Percentiles rank a stretch among this genome's conserved stretches.
These are phyloP conservation scores for Chlorencoelia australis DNA, from an alignment of 2,329 filamentous ascomycete species.

Conservation along the genomic window DNA sequence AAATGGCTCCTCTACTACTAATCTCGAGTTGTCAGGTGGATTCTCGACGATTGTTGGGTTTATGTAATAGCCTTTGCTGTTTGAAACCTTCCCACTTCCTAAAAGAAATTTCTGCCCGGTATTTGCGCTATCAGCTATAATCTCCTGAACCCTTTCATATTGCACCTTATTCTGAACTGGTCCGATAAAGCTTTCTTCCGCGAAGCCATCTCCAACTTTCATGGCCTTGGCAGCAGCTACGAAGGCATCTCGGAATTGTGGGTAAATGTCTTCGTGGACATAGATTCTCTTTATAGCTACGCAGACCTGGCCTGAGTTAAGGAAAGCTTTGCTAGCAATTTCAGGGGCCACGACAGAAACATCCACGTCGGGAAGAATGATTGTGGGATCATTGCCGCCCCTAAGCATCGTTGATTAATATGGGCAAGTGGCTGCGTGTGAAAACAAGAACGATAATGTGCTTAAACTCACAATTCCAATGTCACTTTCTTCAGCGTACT, in stretches of 20 bases:
- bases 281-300: conserved; percentile 65
- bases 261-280: conserved; percentile 49
- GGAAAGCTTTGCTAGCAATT: conserved; percentile 47
- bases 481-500: conserved; percentile 34
- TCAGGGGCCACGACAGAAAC: conserved; percentile 36
- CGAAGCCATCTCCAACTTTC: conserved; percentile 51
- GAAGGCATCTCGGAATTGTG: conserved; percentile 48
- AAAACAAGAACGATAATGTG: conserved; percentile 35
- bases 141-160: conserved; percentile 15
- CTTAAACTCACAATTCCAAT: conserved; percentile 35
- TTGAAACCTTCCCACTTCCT: conserved; percentile 43
- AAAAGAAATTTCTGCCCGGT: conserved; percentile 28
- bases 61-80: neutral
- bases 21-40: neutral
- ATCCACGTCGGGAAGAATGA: too few relatives aligned
- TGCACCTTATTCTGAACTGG: conserved; percentile 37
- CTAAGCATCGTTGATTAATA: too few relatives aligned
- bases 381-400: too few relatives aligned
- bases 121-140: conserved; percentile 12
- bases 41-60: neutral
- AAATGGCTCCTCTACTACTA: neutral
- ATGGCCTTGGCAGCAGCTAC: conserved; percentile 49
- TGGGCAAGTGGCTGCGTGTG: too few relatives aligned
- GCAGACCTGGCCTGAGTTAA: conserved; percentile 68
- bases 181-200: conserved; percentile 47